Conservation (phyloP, 495 filamentous ascomycete species). For the Neurospora terricola region DNA sequence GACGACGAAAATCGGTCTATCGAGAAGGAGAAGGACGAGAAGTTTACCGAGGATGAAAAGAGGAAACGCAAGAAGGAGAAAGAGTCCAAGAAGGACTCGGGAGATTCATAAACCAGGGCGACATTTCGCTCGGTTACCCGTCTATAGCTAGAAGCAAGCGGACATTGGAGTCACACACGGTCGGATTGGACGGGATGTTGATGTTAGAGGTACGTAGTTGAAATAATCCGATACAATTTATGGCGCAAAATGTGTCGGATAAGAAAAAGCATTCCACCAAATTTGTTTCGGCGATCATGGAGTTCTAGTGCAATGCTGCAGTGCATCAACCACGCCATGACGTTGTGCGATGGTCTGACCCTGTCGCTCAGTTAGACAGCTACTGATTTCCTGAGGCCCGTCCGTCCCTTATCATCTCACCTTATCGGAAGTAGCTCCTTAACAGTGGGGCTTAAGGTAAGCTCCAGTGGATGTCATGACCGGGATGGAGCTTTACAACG, state of each 20-base stretch:
- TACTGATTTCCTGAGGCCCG: background rate
- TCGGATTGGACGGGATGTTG: background rate
- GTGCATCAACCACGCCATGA: background rate
- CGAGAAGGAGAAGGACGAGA: conserved; percentile 36
- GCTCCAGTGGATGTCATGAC: background rate
- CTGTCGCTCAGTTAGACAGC: background rate
- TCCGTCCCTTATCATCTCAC: no score
- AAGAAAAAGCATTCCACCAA: background rate
- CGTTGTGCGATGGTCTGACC: background rate
- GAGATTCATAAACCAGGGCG: background rate
- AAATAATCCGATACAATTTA: background rate
- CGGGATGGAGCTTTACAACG: background rate
- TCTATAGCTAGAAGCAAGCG: background rate
- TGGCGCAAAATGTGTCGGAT: background rate
- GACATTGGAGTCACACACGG: background rate
- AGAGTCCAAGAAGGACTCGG: background rate
- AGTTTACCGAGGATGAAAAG: conserved; percentile 36
- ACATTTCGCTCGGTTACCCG: background rate
- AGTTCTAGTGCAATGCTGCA: background rate
- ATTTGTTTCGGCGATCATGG: background rate
- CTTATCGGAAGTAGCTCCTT: background rate
- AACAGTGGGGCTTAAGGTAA: background rate
- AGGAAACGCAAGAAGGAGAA: conserved; percentile 24
- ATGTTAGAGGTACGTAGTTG: no score
- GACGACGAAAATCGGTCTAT: conserved; percentile 15